phyloP scores from a whole-genome alignment of 805 yeast genomes.

The Wickerhamiella domercqiae region DNA sequence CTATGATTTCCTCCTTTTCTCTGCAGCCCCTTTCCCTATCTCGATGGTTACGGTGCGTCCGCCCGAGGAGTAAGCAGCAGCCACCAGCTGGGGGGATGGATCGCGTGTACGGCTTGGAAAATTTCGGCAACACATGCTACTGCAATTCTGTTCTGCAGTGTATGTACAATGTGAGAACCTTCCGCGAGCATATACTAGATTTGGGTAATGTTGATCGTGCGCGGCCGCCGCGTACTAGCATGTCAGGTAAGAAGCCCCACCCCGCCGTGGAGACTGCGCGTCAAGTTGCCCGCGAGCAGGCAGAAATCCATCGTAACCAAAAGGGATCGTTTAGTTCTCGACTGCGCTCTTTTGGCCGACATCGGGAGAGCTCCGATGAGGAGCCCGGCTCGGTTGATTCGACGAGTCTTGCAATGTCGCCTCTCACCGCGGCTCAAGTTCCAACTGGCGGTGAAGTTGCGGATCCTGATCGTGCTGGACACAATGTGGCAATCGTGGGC shows the following conservation, averaged over 20 bases:
- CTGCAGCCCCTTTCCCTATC: too few relatives aligned
- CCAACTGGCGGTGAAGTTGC: too few relatives aligned
- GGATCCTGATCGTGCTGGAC: slow-evolving; percentile 23
- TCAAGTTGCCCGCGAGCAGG: slow-evolving; percentile 14
- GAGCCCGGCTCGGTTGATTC: background rate
- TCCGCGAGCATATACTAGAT: slow-evolving; percentile 39
- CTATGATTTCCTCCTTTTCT: too few relatives aligned
- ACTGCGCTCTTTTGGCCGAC: background rate
- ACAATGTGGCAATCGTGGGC: slow-evolving; percentile 33
- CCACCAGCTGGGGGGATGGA: too few relatives aligned
- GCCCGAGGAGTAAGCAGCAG: too few relatives aligned
- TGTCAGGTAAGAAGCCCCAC: slow-evolving; percentile 23
- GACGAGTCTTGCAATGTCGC: background rate
- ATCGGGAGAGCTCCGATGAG: background rate
- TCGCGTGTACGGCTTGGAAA: slow-evolving; percentile 31
- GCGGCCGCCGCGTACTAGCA: slow-evolving; percentile 26
- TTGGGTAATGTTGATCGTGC: slow-evolving; percentile 4
- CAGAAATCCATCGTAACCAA: background rate
- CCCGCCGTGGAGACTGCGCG: slow-evolving; percentile 12
- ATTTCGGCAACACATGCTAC: slow-evolving; percentile 62
- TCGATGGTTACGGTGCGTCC: too few relatives aligned
- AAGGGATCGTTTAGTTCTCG: background rate
- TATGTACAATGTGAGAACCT: slow-evolving; percentile 55
- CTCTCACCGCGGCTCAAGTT: too few relatives aligned
- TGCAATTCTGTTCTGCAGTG: slow-evolving; percentile 88